Conservation (phyloP, 148 eudicot genomes). For the Chenopodium suecicum region DNA sequence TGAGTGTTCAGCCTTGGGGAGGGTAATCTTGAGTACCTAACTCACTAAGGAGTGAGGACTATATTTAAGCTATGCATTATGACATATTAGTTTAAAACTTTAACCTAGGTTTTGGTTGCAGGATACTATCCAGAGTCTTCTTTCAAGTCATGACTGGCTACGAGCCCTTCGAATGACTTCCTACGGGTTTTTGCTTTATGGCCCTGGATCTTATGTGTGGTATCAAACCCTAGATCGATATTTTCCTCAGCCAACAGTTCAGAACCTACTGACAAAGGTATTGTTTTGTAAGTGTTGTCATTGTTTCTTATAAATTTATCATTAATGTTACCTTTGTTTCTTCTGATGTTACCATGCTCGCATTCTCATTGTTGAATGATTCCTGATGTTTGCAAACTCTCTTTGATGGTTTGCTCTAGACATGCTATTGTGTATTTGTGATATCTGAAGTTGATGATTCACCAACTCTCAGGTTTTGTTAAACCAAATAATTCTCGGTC, state of each 20-base stretch:
- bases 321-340: slow-evolving; percentile 6
- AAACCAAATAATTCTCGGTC: slow-evolving; percentile 90
- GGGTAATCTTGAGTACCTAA: neutral
- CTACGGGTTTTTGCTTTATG: slow-evolving; percentile 82
- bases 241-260: slow-evolving; percentile 72
- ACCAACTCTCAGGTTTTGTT: slow-evolving; percentile 57
- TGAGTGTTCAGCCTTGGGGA: neutral
- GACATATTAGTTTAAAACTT: neutral
- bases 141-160: slow-evolving; percentile 75
- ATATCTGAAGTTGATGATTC: slow-evolving; percentile 17
- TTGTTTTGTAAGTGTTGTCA: slow-evolving; percentile 3
- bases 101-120: slow-evolving; percentile 23
- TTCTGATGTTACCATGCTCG: neutral
- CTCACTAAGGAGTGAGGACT: too few relatives aligned
- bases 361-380: neutral
- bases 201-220: slow-evolving; percentile 94
- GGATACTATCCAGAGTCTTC: slow-evolving; percentile 49
- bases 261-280: slow-evolving; percentile 73
- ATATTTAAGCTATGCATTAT: too few relatives aligned
- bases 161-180: slow-evolving; percentile 90
- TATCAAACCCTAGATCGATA: slow-evolving; percentile 72
- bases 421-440: neutral
- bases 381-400: neutral
- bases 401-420: neutral
- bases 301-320: neutral